These are phyloP conservation scores for Salmacisia buchloeana DNA, from an alignment of 1,284 basidiomycete genomes.

Conservation along the genomic window DNA sequence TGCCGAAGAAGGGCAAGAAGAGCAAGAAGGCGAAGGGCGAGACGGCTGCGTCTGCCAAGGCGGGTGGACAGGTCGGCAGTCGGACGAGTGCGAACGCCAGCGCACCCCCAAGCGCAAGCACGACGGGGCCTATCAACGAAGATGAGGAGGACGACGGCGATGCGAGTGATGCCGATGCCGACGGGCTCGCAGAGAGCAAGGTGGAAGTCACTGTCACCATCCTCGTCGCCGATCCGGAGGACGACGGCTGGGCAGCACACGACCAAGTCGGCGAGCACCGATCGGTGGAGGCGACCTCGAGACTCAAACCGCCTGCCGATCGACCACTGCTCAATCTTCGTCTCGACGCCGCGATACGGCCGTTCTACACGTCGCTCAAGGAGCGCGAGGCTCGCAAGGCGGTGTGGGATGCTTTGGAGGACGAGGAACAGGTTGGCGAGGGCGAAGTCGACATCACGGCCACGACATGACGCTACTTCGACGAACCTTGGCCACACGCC, in stretches of 20 bases:
- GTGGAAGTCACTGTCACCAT: conserved; percentile 4
- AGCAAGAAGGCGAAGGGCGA: neutral
- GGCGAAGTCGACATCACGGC: neutral
- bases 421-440: neutral
- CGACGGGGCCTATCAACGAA: neutral
- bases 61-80: neutral
- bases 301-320: neutral
- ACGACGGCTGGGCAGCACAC: neutral
- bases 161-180: no score
- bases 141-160: neutral
- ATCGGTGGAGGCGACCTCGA: neutral
- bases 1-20: neutral
- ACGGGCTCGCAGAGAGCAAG: no score
- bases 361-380: neutral
- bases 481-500: no score
- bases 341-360: neutral
- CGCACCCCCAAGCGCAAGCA: neutral
- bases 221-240: neutral
- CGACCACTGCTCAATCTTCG: neutral
- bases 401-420: neutral
- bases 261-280: neutral
- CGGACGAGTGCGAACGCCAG: neutral
- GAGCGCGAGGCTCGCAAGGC: neutral
- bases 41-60: neutral
- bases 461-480: no score